Conservation (phyloP, 2,329 filamentous ascomycete species). For the Pseudocercospora fijiensis region DNA sequence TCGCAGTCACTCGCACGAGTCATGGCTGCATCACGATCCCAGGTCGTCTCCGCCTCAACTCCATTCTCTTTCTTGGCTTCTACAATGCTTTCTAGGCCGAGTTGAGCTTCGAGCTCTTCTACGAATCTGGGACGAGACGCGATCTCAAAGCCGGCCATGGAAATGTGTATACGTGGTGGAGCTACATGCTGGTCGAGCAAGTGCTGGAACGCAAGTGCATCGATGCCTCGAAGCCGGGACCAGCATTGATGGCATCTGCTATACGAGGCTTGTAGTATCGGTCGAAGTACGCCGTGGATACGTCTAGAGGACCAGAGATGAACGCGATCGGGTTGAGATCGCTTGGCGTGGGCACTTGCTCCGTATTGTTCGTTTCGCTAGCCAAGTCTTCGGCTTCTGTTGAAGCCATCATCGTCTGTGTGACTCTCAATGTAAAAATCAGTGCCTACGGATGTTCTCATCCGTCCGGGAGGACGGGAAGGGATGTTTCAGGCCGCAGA, state of each 20-base stretch:
- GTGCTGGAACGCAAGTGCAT: slow-evolving; percentile 17
- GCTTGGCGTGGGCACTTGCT: not conserved
- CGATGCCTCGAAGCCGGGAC: slow-evolving; percentile 17
- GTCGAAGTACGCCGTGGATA: slow-evolving; percentile 12
- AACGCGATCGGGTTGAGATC: slow-evolving; percentile 9
- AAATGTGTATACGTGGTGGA: slow-evolving; percentile 6
- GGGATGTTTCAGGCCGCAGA: not conserved
- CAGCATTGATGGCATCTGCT: slow-evolving; percentile 2
- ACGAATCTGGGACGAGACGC: not conserved
- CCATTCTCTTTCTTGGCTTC: not conserved
- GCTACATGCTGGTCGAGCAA: slow-evolving; percentile 7
- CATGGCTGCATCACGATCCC: slow-evolving; percentile 18
- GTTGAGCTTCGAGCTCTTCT: not conserved
- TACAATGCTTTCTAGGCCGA: not conserved
- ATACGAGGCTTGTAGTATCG: slow-evolving; percentile 14
- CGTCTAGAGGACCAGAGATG: slow-evolving; percentile 21
- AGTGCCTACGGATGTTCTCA: not conserved
- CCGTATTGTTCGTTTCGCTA: not conserved
- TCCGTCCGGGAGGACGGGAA: not conserved
- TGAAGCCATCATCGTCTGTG: not conserved
- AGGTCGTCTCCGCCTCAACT: slow-evolving; percentile 5
- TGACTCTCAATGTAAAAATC: not conserved
- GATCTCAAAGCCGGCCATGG: slow-evolving; percentile 13
- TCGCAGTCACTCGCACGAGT: slow-evolving; percentile 19
- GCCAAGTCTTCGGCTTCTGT: not conserved